A percentile compares a stretch with the other conserved stretches of the same genome.
Conservation (phyloP, 306 rosid genomes). For the Prunus padus region DNA sequence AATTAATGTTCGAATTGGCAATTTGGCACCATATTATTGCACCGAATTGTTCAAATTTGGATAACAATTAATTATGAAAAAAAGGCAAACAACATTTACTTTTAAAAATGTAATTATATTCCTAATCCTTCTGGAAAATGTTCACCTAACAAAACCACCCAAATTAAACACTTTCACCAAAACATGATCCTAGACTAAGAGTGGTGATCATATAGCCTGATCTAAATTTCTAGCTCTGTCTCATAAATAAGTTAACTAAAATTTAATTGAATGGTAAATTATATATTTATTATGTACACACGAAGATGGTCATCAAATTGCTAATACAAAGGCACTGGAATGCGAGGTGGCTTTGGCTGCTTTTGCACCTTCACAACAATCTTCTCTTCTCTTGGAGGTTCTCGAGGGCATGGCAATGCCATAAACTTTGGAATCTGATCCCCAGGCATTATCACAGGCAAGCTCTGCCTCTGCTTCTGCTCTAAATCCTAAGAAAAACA, state of each 20-base stretch:
- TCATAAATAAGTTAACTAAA: not conserved
- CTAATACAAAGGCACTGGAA: conserved; percentile 47
- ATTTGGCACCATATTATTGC: no score
- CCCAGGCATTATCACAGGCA: conserved; percentile 92
- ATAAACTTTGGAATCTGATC: conserved; percentile 76
- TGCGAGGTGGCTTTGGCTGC: conserved; percentile 55
- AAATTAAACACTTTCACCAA: not conserved
- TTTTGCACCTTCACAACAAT: conserved; percentile 35
- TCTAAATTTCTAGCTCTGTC: not conserved
- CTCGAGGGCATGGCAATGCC: conserved; percentile 86
- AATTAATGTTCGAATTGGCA: not conserved
- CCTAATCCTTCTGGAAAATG: not conserved
- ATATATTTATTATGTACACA: conserved; percentile 8
- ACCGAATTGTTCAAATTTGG: not conserved
- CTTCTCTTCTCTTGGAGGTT: conserved; percentile 49
- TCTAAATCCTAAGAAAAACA: conserved; percentile 37
- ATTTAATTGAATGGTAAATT: not conserved
- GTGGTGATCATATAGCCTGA: not conserved
- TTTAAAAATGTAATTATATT: no score
- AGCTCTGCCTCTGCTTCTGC: conserved; percentile 43
- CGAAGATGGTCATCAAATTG: not conserved
- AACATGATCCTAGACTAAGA: not conserved
- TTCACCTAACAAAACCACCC: not conserved
- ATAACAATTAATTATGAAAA: not conserved
- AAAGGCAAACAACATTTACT: not conserved